These are phyloP conservation scores for Carallia brachiata DNA, from an alignment of 345 rosid species.

Conservation along the genomic window DNA sequence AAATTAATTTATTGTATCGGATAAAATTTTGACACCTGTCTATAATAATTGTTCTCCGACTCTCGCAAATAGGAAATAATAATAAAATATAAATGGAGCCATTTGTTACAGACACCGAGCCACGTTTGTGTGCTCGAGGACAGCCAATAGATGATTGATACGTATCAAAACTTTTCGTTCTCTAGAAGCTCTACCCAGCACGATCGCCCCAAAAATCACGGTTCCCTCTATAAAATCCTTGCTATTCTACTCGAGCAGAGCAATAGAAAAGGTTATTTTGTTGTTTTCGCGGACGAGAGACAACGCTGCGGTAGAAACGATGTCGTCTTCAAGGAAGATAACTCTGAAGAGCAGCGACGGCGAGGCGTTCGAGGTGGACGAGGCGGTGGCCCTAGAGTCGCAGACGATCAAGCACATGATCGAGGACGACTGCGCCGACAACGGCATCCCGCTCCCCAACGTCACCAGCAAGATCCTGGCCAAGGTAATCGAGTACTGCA, in stretches of 20 bases:
- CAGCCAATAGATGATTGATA: not conserved
- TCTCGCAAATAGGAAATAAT: too few relatives aligned
- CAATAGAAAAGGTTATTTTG: too few relatives aligned
- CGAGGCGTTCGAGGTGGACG: conserved; percentile 21
- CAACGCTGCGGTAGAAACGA: not conserved
- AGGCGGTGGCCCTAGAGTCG: conserved; percentile 25
- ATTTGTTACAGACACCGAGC: too few relatives aligned
- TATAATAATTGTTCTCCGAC: too few relatives aligned
- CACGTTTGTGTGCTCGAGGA: too few relatives aligned
- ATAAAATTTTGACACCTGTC: too few relatives aligned
- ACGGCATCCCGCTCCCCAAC: conserved; percentile 26
- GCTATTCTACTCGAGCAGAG: too few relatives aligned
- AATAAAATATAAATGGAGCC: too few relatives aligned
- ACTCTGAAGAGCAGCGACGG: conserved; percentile 24
- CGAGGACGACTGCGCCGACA: conserved; percentile 29
- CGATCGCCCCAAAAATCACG: not conserved
- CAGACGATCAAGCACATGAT: conserved; percentile 31
- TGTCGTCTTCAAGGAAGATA: conserved; percentile 22
- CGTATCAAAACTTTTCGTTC: not conserved
- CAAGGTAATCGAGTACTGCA: conserved; percentile 34
- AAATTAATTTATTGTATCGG: too few relatives aligned
- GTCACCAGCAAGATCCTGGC: conserved; percentile 30
- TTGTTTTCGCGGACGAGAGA: too few relatives aligned
- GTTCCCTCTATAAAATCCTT: too few relatives aligned
- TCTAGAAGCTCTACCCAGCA: not conserved